Evolutionary conservation across 441 rosid genomes (phyloP), one percentile per base, ranked within the genome.

Genomic region (Viola pubescens): DNA sequence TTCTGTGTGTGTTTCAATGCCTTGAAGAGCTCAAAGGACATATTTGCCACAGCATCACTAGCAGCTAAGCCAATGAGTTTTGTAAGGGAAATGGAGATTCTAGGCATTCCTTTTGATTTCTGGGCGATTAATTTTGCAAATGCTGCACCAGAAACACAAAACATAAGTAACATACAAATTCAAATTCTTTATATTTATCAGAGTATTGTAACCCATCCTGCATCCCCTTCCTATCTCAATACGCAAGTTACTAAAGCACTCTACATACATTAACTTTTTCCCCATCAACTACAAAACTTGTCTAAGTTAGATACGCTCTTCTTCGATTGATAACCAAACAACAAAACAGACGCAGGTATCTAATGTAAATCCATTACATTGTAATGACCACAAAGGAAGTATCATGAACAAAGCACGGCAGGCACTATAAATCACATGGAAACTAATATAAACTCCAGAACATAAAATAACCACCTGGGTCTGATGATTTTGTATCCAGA

Each of bases 51-150:
- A 42, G 81, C 88, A 73, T 81, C 91, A 54, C 54, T 53, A 43
- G 87, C 85, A 68, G 81, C 75, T 61, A 82, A 68, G 10, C 72
- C 89, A 52, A 16, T 59, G 62, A 86, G 70, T 78, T 77, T 79
- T 52, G 72, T 71, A 40, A 91, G 75, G 59, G 83, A 52, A 66
- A 88, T 59, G 51, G 75, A 63, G 55, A 91, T 73, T 3, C 84
- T 70, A 54, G 98, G 96, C 98, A 91, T 80, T 64, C 98, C 98
- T 75, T 83, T 86, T 3, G 89, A 75, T 75, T 86, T 88, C 68
- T 91, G 98, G 60, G 92, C 87, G 50, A 86, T 84, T 63, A 91
- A 66, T 37, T 77, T 77, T 7, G 91, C 92, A 65, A 6, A 56
- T 44, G 64, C 66, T 12, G 73, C 61, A 72, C 79, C 95, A 83